These are phyloP conservation scores for Alternaria panax DNA, from an alignment of 2,329 filamentous ascomycete genomes.

Conservation along the genomic window DNA sequence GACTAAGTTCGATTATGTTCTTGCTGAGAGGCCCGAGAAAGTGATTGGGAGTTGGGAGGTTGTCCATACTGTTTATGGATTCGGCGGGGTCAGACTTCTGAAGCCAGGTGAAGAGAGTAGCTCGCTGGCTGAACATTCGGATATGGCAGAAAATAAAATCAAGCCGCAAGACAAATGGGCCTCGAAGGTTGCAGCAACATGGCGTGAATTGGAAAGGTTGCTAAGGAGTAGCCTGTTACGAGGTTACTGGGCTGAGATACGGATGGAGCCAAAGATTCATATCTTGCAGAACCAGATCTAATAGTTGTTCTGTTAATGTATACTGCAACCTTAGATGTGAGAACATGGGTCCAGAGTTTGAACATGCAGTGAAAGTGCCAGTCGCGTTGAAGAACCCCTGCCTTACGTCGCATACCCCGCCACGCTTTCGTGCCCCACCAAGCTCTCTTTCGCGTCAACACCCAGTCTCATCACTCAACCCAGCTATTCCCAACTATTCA, in stretches of 20 bases:
- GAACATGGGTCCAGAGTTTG: background rate
- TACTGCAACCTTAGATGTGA: background rate
- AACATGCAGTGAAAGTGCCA: background rate
- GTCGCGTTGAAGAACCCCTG: conserved; percentile 9
- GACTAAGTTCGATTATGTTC: conserved; percentile 65
- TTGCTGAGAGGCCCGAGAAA: conserved; percentile 60
- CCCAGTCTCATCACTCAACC: conserved; percentile 7
- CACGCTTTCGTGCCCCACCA: conserved; percentile 22
- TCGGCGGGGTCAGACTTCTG: conserved; percentile 59
- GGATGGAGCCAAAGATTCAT: conserved; percentile 62
- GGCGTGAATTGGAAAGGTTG: conserved; percentile 43
- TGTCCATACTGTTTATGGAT: conserved; percentile 59
- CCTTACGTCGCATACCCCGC: conserved; percentile 19
- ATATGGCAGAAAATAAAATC: conserved; percentile 23
- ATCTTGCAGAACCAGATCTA: conserved; percentile 54
- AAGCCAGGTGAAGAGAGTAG: conserved; percentile 51
- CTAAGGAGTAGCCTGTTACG: conserved; percentile 48
- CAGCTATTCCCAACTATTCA: background rate
- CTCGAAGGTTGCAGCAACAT: conserved; percentile 27
- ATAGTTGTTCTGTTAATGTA: background rate
- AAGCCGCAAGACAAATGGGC: conserved; percentile 23
- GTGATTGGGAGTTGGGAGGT: conserved; percentile 62
- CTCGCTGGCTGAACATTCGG: conserved; percentile 19
- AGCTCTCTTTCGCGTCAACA: conserved; percentile 22
- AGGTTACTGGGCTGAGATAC: conserved; percentile 64